Evolutionary conservation across 1,139 yeast genomes (phyloP), one percentile per base, ranked within the genome.

Genomic region (Hyphopichia buzzinii): DNA sequence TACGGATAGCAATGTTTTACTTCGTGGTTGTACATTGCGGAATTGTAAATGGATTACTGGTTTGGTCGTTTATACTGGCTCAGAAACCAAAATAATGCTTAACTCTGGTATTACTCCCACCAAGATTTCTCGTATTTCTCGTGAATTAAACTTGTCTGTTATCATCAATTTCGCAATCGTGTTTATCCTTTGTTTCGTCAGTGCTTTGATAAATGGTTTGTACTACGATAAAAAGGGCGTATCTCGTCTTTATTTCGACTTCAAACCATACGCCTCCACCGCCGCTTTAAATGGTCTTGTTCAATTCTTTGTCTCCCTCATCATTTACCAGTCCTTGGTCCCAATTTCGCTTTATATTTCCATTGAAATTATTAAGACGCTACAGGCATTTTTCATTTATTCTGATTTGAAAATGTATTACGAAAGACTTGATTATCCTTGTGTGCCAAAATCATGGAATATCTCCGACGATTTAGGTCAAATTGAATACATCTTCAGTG

Each of bases 381-480:
- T 84, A 3, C 98, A 92, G 55, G 97, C 98, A 0, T 89, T 78
- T 48, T 92, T 92, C 68, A 92, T 92, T 48, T 89, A 81, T 58
- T 83, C 94, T 4, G 98, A 92, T 63, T 77, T 79, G 31, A 74
- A 83, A 52, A 84, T 92, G 89, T 92, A 89, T 60, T 84, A 90
- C 54, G 85, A 78, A 35, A 80, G 73, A 42, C 67, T 92, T 44
- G 96, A 92, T 58, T 90, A 86, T 56, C 97, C 97, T 1, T 92
- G 98, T 62, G 81, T 92, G 4, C 97, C 98, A 7, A 90, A 92
- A 57, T 77, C 96, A 0, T 92, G 98, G 98, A 88, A 85, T 55
- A 90, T 92, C 38, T 88, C 97, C 10, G 98, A 92, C 64, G 98
- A 92, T 60, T 72, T 92, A 53, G 98, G 98, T 23, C 98, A 92